These are phyloP conservation scores for Suillus placidus DNA, from an alignment of 768 basidiomycete species.

Conservation along the genomic window DNA sequence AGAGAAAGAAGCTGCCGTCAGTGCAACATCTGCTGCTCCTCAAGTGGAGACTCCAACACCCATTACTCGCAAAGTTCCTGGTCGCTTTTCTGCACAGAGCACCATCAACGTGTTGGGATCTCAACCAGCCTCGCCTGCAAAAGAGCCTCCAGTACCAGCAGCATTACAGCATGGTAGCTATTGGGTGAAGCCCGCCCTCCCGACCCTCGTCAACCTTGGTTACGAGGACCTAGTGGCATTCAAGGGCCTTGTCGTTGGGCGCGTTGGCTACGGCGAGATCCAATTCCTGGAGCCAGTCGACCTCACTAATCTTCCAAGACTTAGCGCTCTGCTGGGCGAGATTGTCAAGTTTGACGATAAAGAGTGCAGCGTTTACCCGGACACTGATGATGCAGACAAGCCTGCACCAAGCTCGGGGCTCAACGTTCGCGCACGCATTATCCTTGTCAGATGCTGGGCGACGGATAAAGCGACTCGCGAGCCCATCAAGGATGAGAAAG, in stretches of 20 bases:
- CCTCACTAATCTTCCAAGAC: conserved; percentile 78
- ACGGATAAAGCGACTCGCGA: conserved; percentile 90
- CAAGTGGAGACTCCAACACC: conserved; percentile 40
- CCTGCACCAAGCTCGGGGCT: conserved; percentile 83
- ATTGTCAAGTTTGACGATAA: conserved; percentile 88
- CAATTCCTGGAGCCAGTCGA: conserved; percentile 81
- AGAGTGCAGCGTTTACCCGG: conserved; percentile 93
- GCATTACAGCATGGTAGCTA: conserved; percentile 86
- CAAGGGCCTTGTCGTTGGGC: conserved; percentile 80
- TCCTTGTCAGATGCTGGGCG: conserved; percentile 82
- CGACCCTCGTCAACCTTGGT: conserved; percentile 67
- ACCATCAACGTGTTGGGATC: conserved; percentile 29
- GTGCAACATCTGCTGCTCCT: conserved; percentile 20
- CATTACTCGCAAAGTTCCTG: conserved; percentile 41
- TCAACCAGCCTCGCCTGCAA: conserved; percentile 30
- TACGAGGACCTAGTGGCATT: conserved; percentile 76
- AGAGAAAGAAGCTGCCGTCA: conserved; percentile 35
- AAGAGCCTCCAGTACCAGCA: conserved; percentile 31
- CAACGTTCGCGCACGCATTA: conserved; percentile 83
- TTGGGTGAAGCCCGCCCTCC: conserved; percentile 82
- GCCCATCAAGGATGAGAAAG: conserved; percentile 79
- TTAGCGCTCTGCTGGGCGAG: conserved; percentile 83
- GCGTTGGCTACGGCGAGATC: conserved; percentile 91
- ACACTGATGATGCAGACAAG: conserved; percentile 83
- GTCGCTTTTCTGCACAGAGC: conserved; percentile 44